Evolutionary conservation across 306 rosid species (phyloP).

Genomic region (Gleditsia sinensis): DNA sequence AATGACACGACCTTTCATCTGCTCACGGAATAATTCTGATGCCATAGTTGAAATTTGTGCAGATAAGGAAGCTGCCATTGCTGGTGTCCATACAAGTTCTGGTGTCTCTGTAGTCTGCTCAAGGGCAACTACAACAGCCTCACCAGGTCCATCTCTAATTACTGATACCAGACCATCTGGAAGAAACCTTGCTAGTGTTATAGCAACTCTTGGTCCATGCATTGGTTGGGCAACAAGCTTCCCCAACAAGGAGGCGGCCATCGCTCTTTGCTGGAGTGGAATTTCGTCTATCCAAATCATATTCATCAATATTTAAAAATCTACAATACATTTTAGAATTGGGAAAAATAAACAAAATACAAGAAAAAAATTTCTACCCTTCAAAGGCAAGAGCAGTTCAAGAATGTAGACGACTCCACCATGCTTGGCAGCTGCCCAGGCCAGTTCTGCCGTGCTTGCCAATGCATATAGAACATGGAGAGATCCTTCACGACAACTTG

Average conservation of each 20-base stretch:
- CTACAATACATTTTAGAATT: conserved; percentile 11
- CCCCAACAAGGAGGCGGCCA: conserved; percentile 95
- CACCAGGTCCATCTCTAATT: conserved; percentile 99
- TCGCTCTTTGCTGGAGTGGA: conserved; percentile 94
- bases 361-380: conserved; percentile 52
- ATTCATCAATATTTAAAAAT: conserved; percentile 26
- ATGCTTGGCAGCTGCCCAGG: conserved; percentile 99
- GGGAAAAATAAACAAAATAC: conserved; percentile 18
- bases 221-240: conserved; percentile 97
- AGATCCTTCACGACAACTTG: conserved; percentile 96
- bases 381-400: conserved; percentile 90
- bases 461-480: conserved; percentile 98
- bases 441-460: conserved; percentile 94
- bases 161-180: conserved; percentile 97
- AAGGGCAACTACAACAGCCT: conserved; percentile 86
- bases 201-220: conserved; percentile 99
- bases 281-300: conserved; percentile 71
- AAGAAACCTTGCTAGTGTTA: conserved; percentile 91
- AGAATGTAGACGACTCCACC: conserved; percentile 99
- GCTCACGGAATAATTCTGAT: conserved; percentile 81
- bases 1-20: conserved; percentile 92
- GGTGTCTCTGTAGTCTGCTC: conserved; percentile 98
- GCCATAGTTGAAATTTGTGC: conserved; percentile 96
- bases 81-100: conserved; percentile 99
- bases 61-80: conserved; percentile 97